A percentile compares a stretch with the other conserved stretches of the same genome.
phyloP scores from a whole-genome alignment of 768 basidiomycete genomes.

The Coprinellus micaceus region DNA sequence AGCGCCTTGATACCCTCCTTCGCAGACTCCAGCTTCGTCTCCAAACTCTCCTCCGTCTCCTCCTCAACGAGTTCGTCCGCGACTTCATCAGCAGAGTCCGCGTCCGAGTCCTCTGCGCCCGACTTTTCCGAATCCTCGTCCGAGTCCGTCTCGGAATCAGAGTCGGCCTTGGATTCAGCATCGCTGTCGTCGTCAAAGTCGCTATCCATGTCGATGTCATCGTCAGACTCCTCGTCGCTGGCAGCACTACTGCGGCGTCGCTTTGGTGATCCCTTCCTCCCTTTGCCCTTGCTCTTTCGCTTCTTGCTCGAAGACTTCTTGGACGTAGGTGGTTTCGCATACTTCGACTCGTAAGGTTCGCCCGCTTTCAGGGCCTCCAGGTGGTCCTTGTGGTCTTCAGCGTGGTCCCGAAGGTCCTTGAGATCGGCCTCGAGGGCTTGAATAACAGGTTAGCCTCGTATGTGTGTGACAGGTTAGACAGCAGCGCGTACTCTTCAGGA shows the following conservation, averaged over 20 bases:
- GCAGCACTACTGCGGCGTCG: conserved; percentile 28
- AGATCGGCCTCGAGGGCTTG: conserved; percentile 34
- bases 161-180: conserved; percentile 5
- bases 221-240: conserved; percentile 29
- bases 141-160: conserved; percentile 20
- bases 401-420: conserved; percentile 31
- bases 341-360: conserved; percentile 37
- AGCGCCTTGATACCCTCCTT: conserved; percentile 38
- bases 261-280: conserved; percentile 43
- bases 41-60: conserved; percentile 42
- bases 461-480: no score
- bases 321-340: conserved; percentile 31
- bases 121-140: conserved; percentile 24
- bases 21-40: conserved; percentile 41
- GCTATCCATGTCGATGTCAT: conserved; percentile 22
- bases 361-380: conserved; percentile 45
- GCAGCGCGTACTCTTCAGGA: conserved; percentile 37
- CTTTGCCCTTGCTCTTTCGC: conserved; percentile 42
- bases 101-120: conserved; percentile 26
- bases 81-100: conserved; percentile 17
- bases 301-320: conserved; percentile 35
- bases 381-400: conserved; percentile 42
- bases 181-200: not conserved
- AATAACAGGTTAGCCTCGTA: not conserved
- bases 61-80: conserved; percentile 28